These are phyloP conservation scores for Ceratocystis alfenasii DNA, from an alignment of 2,329 filamentous ascomycete genomes.

Conservation along the genomic window DNA sequence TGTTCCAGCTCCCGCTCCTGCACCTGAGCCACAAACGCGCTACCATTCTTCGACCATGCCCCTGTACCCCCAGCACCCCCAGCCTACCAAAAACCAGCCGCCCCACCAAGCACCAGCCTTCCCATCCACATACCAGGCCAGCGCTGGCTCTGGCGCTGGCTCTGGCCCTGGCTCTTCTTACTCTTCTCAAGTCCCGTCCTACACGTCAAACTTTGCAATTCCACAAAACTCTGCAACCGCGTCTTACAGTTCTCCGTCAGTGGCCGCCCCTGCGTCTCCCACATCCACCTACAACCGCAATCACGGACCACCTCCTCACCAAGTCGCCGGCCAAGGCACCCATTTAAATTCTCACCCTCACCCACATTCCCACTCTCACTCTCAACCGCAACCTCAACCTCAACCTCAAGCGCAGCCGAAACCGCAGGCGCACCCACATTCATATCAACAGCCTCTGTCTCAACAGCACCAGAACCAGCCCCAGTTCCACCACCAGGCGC, in stretches of 20 bases:
- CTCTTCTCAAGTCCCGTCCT: constrained; percentile 7
- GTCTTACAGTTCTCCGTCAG: constrained; percentile 15
- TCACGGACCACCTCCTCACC: constrained; percentile 2
- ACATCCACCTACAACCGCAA: neutral
- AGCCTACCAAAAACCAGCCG: constrained; percentile 12
- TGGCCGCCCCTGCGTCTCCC: constrained; percentile 16
- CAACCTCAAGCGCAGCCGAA: constrained; percentile 24
- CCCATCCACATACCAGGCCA: constrained; percentile 7
- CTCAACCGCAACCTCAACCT: constrained; percentile 24
- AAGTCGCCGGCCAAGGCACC: neutral
- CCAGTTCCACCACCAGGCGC: neutral
- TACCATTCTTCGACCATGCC: constrained; percentile 18
- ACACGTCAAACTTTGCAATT: constrained; percentile 14
- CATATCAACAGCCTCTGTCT: constrained; percentile 15
- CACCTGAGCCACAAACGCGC: constrained; percentile 13
- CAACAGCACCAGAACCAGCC: neutral
- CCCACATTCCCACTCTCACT: neutral
- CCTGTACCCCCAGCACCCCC: constrained; percentile 20
- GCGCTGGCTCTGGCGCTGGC: neutral
- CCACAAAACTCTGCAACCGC: constrained; percentile 19
- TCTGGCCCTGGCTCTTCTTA: neutral
- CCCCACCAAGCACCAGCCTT: constrained; percentile 18
- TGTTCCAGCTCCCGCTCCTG: neutral
- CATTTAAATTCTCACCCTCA: constrained; percentile 10
- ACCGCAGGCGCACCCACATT: constrained; percentile 18